Conservation (phyloP, 768 basidiomycete genomes). For the Russula foetens region DNA sequence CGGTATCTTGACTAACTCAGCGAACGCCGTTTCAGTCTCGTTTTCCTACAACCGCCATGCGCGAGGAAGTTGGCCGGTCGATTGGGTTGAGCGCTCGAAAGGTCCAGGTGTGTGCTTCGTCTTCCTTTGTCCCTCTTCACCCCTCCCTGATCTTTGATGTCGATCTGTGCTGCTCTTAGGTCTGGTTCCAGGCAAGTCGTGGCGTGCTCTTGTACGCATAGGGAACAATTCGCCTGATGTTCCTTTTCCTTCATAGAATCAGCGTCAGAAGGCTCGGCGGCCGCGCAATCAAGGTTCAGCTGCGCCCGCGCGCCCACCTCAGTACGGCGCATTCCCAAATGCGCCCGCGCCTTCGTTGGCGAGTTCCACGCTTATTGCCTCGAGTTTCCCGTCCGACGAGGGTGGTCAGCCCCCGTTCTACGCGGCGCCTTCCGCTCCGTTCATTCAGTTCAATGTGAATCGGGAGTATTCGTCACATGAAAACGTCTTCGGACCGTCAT, state of each 20-base stretch:
- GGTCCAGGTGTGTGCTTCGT: constrained; percentile 53
- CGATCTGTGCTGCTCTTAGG: constrained; percentile 42
- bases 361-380: constrained; percentile 21
- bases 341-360: constrained; percentile 32
- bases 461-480: background rate
- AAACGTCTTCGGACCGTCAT: background rate
- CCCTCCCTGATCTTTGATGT: constrained; percentile 5
- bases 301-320: constrained; percentile 46
- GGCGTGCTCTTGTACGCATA: background rate
- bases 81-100: constrained; percentile 88
- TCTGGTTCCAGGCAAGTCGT: constrained; percentile 77
- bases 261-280: constrained; percentile 78
- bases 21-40: constrained; percentile 48
- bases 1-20: background rate
- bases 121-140: background rate
- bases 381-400: constrained; percentile 12
- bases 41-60: constrained; percentile 80
- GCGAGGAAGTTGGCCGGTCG: constrained; percentile 79
- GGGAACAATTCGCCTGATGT: constrained; percentile 11
- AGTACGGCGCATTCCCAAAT: constrained; percentile 51
- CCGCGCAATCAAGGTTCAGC: constrained; percentile 53
- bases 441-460: background rate
- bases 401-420: constrained; percentile 14
- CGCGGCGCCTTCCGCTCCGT: background rate
- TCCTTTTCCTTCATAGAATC: constrained; percentile 47